phyloP scores from a whole-genome alignment of 345 rosid species.

The Draba incana region DNA sequence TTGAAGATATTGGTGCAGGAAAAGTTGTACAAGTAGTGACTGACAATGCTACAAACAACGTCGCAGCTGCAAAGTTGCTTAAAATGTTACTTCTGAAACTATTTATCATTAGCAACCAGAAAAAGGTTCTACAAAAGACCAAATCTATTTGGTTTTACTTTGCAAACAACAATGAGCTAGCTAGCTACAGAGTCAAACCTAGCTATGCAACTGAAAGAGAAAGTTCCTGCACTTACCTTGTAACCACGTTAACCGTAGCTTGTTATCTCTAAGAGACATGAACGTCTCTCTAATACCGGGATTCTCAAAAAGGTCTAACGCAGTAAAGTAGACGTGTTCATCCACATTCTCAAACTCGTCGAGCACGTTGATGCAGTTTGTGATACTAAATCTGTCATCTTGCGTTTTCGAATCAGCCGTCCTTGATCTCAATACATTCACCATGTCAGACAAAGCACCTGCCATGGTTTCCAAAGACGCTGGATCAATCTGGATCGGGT shows the following conservation, averaged over 20 bases:
- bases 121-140: constrained; percentile 1
- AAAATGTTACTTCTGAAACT: not conserved
- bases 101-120: constrained; percentile 21
- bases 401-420: constrained; percentile 18
- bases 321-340: constrained; percentile 59
- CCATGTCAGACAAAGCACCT: constrained; percentile 64
- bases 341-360: constrained; percentile 65
- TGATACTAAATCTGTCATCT: constrained; percentile 54
- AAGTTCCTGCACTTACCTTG: constrained; percentile 49
- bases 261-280: constrained; percentile 53
- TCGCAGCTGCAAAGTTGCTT: too few species aligned
- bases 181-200: constrained; percentile 20
- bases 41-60: not conserved
- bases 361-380: constrained; percentile 65
- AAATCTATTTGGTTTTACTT: constrained; percentile 10
- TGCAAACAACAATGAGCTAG: constrained; percentile 10
- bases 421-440: constrained; percentile 53
- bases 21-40: not conserved
- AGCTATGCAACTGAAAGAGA: constrained; percentile 21
- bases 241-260: constrained; percentile 59
- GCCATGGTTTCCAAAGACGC: constrained; percentile 54
- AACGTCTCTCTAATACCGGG: constrained; percentile 62
- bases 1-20: not conserved
- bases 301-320: constrained; percentile 75
- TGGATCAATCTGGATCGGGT: constrained; percentile 44